Percentiles rank a stretch among this genome's conserved stretches.
These are phyloP conservation scores for Camellia oleifera DNA, from an alignment of 179 eudicot species.

Conservation along the genomic window DNA sequence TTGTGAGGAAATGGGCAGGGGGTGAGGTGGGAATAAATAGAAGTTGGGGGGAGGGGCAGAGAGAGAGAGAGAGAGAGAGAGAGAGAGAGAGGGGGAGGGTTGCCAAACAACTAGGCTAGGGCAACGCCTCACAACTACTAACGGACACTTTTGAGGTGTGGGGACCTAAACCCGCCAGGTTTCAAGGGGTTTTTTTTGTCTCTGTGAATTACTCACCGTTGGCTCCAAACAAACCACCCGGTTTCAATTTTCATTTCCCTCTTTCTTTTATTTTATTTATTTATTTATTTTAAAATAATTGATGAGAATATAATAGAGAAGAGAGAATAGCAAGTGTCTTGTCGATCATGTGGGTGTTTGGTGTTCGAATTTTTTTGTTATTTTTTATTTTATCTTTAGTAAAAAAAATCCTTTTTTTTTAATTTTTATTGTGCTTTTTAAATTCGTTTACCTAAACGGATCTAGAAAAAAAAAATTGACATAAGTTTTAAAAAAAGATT, in stretches of 20 bases:
- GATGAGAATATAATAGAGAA: no score
- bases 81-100: not conserved
- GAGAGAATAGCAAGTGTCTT: no score
- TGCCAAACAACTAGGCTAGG: no score
- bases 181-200: constrained; percentile 1
- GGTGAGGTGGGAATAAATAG: constrained; percentile 18
- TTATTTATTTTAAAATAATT: not conserved
- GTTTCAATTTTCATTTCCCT: not conserved
- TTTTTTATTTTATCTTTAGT: no score
- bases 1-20: constrained; percentile 16
- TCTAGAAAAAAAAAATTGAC: no score
- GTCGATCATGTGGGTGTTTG: no score
- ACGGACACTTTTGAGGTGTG: constrained; percentile 12
- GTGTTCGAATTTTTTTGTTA: no score
- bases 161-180: constrained; percentile 21
- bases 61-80: not conserved
- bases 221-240: constrained; percentile 3
- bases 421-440: no score
- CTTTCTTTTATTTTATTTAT: not conserved
- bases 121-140: constrained; percentile 4
- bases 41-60: constrained; percentile 3
- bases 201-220: not conserved
- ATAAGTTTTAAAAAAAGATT: no score
- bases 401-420: no score
- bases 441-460: no score